Conservation (phyloP, 2,329 filamentous ascomycete species). For the Exophiala sp. region DNA sequence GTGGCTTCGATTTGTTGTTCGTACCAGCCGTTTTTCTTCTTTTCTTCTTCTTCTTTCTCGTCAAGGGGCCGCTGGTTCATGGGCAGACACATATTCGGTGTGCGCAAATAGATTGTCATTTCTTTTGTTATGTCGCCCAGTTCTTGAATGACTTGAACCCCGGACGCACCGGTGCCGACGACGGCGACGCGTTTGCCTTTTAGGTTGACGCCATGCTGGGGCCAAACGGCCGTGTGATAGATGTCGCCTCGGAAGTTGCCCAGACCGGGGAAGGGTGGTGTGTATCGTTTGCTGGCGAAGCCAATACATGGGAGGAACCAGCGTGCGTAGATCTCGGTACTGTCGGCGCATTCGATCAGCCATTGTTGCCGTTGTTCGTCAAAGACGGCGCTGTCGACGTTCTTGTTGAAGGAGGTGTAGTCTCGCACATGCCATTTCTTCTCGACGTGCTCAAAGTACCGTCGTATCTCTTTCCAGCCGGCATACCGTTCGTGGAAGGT, state of each 20-base stretch:
- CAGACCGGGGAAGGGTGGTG: slow-evolving; percentile 58
- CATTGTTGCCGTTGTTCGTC: slow-evolving; percentile 28
- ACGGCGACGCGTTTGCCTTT: slow-evolving; percentile 59
- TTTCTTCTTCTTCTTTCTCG: slow-evolving; percentile 54
- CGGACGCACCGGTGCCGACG: slow-evolving; percentile 60
- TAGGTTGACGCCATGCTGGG: slow-evolving; percentile 55
- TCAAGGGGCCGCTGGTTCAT: slow-evolving; percentile 54
- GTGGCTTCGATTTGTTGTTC: slow-evolving; percentile 53
- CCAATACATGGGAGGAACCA: slow-evolving; percentile 40
- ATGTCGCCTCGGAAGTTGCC: slow-evolving; percentile 58
- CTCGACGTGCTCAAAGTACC: slow-evolving; percentile 43
- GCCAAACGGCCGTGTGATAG: slow-evolving; percentile 61
- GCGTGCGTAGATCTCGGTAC: slow-evolving; percentile 14
- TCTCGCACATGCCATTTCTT: slow-evolving; percentile 38
- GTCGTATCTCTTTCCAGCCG: slow-evolving; percentile 35
- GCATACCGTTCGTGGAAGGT: slow-evolving; percentile 42
- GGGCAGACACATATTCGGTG: slow-evolving; percentile 58
- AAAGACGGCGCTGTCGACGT: slow-evolving; percentile 37
- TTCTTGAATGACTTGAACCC: slow-evolving; percentile 36
- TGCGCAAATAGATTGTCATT: slow-evolving; percentile 54
- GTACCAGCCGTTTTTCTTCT: slow-evolving; percentile 44
- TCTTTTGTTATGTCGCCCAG: slow-evolving; percentile 21
- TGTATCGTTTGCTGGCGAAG: slow-evolving; percentile 56
- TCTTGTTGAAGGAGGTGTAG: slow-evolving; percentile 35
- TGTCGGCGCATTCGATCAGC: slow-evolving; percentile 21